Conservation (phyloP, 2,329 filamentous ascomycete genomes). For the Trichoderma atroviride region DNA sequence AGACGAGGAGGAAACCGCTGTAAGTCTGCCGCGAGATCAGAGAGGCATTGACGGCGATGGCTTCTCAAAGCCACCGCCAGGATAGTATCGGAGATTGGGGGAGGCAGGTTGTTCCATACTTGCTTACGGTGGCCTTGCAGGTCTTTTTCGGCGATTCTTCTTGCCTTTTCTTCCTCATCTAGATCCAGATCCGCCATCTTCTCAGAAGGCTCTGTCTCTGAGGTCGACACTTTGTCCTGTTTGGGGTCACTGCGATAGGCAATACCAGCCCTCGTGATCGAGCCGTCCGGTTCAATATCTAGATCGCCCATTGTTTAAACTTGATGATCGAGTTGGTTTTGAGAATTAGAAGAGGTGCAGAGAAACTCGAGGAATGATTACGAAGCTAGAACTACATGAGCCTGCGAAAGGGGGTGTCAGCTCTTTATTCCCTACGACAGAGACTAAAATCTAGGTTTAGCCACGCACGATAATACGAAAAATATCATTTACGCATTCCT, state of each 20-base stretch:
- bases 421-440: not conserved
- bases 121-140: conserved; percentile 3
- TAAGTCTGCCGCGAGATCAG: conserved; percentile 32
- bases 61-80: not conserved
- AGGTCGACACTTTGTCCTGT: not conserved
- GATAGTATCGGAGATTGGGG: not conserved
- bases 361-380: not conserved
- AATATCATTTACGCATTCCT: not conserved
- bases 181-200: not conserved
- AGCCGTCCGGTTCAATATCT: not conserved
- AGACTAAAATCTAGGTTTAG: not conserved
- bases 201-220: not conserved
- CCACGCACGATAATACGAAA: not conserved
- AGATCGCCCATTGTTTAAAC: not conserved
- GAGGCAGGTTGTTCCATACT: not conserved
- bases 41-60: conserved; percentile 10
- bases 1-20: conserved; percentile 35
- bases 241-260: not conserved
- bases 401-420: not conserved
- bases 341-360: not conserved
- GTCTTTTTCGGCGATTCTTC: not conserved
- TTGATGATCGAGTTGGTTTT: not conserved
- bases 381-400: not conserved
- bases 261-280: not conserved
- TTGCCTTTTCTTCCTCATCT: not conserved